Conservation (phyloP, 768 basidiomycete genomes). For the Pleurotus sapidus region DNA sequence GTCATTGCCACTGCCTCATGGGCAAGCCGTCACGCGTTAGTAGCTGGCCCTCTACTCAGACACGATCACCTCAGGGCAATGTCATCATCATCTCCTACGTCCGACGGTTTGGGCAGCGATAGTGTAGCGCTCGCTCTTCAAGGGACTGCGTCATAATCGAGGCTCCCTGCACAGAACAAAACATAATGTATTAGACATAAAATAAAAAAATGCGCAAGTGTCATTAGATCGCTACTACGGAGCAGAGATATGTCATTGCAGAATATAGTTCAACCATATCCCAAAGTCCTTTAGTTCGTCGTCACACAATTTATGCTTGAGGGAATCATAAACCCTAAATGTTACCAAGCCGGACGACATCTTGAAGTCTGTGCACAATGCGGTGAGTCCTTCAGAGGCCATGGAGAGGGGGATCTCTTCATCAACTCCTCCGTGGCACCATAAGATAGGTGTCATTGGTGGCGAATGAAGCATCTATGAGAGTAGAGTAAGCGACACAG, state of each 20-base stretch:
- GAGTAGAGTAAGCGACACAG: neutral
- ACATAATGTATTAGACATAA: too few relatives aligned
- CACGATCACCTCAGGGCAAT: neutral
- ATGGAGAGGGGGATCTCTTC: slow-evolving; percentile 31
- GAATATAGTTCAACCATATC: slow-evolving; percentile 20
- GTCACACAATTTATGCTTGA: slow-evolving; percentile 31
- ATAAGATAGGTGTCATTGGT: slow-evolving; percentile 36
- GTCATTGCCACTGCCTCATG: slow-evolving; percentile 3
- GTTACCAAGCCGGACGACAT: slow-evolving; percentile 17
- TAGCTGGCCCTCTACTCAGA: neutral
- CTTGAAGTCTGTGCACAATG: slow-evolving; percentile 24
- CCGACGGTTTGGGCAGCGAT: too few relatives aligned
- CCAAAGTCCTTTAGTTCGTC: slow-evolving; percentile 29
- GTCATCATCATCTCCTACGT: neutral
- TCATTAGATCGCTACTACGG: too few relatives aligned
- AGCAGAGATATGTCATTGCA: neutral
- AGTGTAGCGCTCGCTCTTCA: neutral
- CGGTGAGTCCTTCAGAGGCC: slow-evolving; percentile 28
- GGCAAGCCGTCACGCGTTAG: neutral
- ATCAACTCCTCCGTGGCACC: slow-evolving; percentile 39
- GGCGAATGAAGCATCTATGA: slow-evolving; percentile 30
- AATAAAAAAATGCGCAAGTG: too few relatives aligned
- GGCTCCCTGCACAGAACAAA: neutral
- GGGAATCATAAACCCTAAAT: slow-evolving; percentile 25
- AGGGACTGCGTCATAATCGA: neutral